Evolutionary conservation across 2,329 filamentous ascomycete genomes (phyloP).

Genomic region (Whalleya microplaca): DNA sequence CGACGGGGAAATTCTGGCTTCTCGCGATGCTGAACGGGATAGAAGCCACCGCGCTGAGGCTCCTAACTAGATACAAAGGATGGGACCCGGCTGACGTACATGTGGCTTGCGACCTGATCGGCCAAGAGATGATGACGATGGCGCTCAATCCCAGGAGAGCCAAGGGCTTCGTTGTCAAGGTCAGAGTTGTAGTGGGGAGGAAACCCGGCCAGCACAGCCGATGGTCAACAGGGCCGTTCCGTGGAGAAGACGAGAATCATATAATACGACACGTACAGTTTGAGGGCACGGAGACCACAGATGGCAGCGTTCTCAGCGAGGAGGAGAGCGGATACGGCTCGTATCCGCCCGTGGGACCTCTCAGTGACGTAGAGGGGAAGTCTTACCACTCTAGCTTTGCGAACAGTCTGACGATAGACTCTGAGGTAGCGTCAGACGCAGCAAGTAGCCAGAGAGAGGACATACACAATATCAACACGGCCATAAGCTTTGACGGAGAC

Average conservation of each 20-base stretch:
- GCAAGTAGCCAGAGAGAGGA: slow-evolving; percentile 1
- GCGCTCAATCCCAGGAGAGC: slow-evolving; percentile 50
- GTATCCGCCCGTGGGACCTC: slow-evolving; percentile 7
- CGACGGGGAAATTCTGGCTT: slow-evolving; percentile 58
- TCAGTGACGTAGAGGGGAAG: slow-evolving; percentile 9
- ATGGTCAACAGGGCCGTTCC: slow-evolving; percentile 33
- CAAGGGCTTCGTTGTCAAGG: slow-evolving; percentile 50
- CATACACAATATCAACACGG: background rate
- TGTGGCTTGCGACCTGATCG: slow-evolving; percentile 49
- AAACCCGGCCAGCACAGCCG: slow-evolving; percentile 46
- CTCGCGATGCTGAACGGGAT: slow-evolving; percentile 55
- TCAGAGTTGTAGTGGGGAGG: slow-evolving; percentile 53
- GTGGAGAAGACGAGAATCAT: slow-evolving; percentile 24
- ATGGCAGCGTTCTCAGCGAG: slow-evolving; percentile 15
- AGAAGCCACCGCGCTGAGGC: slow-evolving; percentile 53
- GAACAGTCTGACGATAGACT: slow-evolving; percentile 1
- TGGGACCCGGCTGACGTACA: slow-evolving; percentile 56
- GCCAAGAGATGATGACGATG: slow-evolving; percentile 51
- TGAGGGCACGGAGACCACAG: slow-evolving; percentile 27
- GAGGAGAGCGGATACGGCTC: slow-evolving; percentile 22
- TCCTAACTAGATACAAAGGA: slow-evolving; percentile 56
- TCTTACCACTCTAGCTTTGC: slow-evolving; percentile 3
- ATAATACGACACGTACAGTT: slow-evolving; percentile 26
- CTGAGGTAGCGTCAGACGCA: slow-evolving; percentile 1
- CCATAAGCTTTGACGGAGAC: background rate